Base-by-base conservation (phyloP, 306 rosid genomes). In the Quercus aquifolioides region DNA sequence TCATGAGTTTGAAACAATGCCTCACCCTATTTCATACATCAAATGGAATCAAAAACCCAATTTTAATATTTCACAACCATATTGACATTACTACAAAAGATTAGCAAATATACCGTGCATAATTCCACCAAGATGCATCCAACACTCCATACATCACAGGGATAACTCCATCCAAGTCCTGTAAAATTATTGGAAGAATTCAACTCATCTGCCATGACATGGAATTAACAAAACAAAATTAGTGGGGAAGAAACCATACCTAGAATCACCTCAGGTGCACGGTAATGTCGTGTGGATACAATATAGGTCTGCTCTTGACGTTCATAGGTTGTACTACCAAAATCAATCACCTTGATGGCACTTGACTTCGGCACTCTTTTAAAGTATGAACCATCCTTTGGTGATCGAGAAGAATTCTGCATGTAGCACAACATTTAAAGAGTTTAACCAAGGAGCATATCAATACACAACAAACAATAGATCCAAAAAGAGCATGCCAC, bases 1-100 rank as follows among this genome's bases (percentile, higher is more conserved):
- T 95, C 99, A 14, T 95, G 99, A 60, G 99, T 95, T 85, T 95
- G 98, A 69, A 95, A 95, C 83, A 95, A 83, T 3, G 99, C 99
- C 85, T 95, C 99, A 0, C 99, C 99, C 99, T 94, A 75, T 69
- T 41, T 13, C 15, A 65, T 13, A 71, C 2, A 69, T 21, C 67
- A 21, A 52, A 55, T 8, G 11, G 6, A 26, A 54, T 30, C 41
- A 69, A 21, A 6, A 57, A 57, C 3, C 35, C 12, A 4, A 14
- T 5, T 10, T 10, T 35, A 1, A 26, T 4, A 46, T 2, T 1
- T 43, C 21, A 17, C 23, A 62, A 17, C 6, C 28, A 4, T 3
- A 33, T 3, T 13, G 14, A 6, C 4, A n/a, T 1, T 0, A 71
- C 6, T n/a, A 28, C 52, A 49, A 55, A 75, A 56, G 46, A 21